Evolutionary conservation across 768 basidiomycete genomes (phyloP), one percentile per base, ranked within the genome.

Genomic region (Trametes sanguinea): DNA sequence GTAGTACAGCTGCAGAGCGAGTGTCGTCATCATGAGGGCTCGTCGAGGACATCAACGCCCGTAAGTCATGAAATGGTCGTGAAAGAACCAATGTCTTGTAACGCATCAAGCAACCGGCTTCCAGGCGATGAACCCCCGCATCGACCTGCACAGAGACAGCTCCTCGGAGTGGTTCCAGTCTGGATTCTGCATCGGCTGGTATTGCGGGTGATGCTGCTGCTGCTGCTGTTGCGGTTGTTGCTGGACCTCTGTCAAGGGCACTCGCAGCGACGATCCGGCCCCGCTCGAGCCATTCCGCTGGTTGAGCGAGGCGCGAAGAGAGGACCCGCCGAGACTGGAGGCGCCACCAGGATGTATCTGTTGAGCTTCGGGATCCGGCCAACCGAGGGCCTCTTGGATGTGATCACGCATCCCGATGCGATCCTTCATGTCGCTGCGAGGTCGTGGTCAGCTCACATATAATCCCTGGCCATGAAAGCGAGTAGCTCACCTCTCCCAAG

Each of bases 401-500:
- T 75, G 74, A 14, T 76, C 75, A 40, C 85, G 82, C 76, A 90
- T 82, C 51, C 80, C 78, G 46, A 88, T 85, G 11, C 89, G 86
- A 66, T 89, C 87, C 44, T 77, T 77, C 90, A 92, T 92, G 63
- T 92, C 90, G 65, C 90, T 92, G 60, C 33, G 13, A 48, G 16
- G 30, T 32, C 27, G 30, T 22, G 8, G 27, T 13, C 27, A 44
- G 22, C 43, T 62, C 47, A 29, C 54, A 46, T 6, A 46, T 8
- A 27, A 42, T 64, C 13, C 40, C 52, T 68, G 4, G 30, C 29
- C 11, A 22, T 22, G 9, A 64, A 61, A n/a, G 33, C 39, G 6
- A 51, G 30, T 3, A 13, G 72, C 85, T 70, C 51, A 91, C 90
- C 78, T 81, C 73, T 85, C 80, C 90, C 90, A 92, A 52, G 85